These are phyloP conservation scores for Pythium insidiosum DNA, from an alignment of 352 stramenopile species.

Conservation along the genomic window DNA sequence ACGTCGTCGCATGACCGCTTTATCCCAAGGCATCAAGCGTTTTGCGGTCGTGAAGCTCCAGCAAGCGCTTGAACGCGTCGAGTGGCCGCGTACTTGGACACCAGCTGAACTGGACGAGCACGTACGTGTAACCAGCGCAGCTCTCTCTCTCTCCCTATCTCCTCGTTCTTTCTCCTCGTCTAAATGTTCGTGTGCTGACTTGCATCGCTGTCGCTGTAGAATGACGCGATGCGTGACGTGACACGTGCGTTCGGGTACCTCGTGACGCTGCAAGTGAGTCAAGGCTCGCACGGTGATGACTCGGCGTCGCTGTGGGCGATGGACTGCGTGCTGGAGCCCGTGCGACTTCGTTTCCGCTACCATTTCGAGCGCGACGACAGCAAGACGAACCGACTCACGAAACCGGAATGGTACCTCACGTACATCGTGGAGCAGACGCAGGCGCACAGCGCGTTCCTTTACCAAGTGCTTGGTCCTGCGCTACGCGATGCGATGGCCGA, in stretches of 20 bases:
- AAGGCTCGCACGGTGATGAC: constrained; percentile 7
- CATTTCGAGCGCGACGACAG: constrained; percentile 67
- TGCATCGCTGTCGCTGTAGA: constrained; percentile 1
- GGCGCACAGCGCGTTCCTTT: constrained; percentile 37
- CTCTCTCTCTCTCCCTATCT: not conserved
- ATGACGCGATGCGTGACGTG: constrained; percentile 18
- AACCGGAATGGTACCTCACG: constrained; percentile 68
- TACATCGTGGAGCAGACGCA: constrained; percentile 50
- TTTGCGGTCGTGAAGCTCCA: constrained; percentile 52
- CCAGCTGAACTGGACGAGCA: constrained; percentile 25
- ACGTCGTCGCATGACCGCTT: constrained; percentile 25
- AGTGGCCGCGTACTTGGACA: constrained; percentile 34
- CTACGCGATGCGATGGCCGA: no score
- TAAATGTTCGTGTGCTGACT: not conserved
- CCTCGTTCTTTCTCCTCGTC: not conserved
- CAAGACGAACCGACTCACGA: constrained; percentile 59
- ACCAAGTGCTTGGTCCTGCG: no score
- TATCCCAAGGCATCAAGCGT: constrained; percentile 35
- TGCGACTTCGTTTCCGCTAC: constrained; percentile 58
- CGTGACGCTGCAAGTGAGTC: constrained; percentile 46
- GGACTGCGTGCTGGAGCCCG: constrained; percentile 43
- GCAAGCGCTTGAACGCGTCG: constrained; percentile 25
- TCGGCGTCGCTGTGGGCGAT: constrained; percentile 48
- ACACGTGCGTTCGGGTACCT: constrained; percentile 41
- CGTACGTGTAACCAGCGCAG: constrained; percentile 1